These are phyloP conservation scores for Candida xyloterini DNA, from an alignment of 805 yeast genomes.

Conservation along the genomic window DNA sequence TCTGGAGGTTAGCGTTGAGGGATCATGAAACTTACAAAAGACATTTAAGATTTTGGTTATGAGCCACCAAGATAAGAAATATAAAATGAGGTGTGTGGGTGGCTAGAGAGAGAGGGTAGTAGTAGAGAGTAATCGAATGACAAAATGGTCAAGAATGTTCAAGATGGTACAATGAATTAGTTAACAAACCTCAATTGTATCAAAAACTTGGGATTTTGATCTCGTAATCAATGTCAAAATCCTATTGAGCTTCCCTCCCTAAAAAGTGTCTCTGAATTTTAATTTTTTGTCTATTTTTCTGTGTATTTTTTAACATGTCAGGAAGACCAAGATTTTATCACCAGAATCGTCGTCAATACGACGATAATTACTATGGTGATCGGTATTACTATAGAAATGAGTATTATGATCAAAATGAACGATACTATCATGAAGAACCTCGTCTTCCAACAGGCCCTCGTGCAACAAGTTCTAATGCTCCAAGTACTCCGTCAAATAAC, in stretches of 20 bases:
- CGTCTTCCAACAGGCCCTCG: conserved; percentile 24
- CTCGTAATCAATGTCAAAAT: not conserved
- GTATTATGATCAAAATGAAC: conserved; percentile 5
- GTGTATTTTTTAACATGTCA: conserved; percentile 5
- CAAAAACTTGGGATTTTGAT: not conserved
- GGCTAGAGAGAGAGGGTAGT: not conserved
- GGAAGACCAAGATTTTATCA: conserved; percentile 9
- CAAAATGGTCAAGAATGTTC: too few relatives aligned
- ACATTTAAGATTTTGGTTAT: conserved; percentile 9
- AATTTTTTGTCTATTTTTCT: not conserved
- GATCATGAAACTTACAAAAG: conserved; percentile 10
- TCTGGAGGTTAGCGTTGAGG: conserved; percentile 14
- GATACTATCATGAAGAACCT: conserved; percentile 6
- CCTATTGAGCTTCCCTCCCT: too few relatives aligned
- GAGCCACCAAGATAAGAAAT: conserved; percentile 6
- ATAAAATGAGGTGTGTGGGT: not conserved
- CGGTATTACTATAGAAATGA: conserved; percentile 5
- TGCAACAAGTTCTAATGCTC: not conserved
- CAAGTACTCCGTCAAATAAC: not conserved
- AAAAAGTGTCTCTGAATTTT: not conserved
- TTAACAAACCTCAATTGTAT: too few relatives aligned
- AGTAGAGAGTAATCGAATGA: too few relatives aligned
- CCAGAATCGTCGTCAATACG: conserved; percentile 3
- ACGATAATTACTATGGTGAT: conserved; percentile 6
- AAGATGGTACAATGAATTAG: too few relatives aligned